Base-by-base conservation (phyloP, 371 early-diverging fungal species). In the Mortierella sp. region DNA sequence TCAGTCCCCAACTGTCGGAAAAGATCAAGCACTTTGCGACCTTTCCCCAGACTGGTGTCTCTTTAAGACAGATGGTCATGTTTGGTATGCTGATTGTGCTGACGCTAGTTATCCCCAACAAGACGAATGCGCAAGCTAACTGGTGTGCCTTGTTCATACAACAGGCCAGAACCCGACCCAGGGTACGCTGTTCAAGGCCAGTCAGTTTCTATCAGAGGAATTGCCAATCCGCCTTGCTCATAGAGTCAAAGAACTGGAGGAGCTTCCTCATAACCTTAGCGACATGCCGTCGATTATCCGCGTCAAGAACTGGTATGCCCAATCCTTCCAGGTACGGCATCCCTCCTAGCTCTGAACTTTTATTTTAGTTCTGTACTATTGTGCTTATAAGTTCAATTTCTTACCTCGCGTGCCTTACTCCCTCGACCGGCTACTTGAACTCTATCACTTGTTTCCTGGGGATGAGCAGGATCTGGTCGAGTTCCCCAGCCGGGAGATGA, bases 191-290 rank as follows among this genome's bases (percentile, higher is more conserved):
- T 89, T 96, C 63, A 89, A 90, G 58, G 97, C 94, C 26, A 90
- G 95, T 51, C 95, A 95, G 78, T 98, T 98, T 79, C 72, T 97
- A 17, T 91, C 93, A 60, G 92, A 95, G 84, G 99, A 98, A 80
- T 82, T 98, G 46, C 97, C 97, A 17, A 93, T 98, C 60, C 92
- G 98, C 14, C 82, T 98, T n/a, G 97, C 99, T 0, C 96, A 95
- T 69, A 88, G 99, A 41, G 97, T 97, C 17, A 95, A 96, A 46
- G 99, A 98, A 79, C 86, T 98, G 39, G 97, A 97, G 52, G 89
- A 91, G 58, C 84, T 97, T 26, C 99, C 99, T 0, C 84, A 92
- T 63, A 86, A 86, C 64, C 84, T 98, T 23, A 91, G 90, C 56
- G 86, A 92, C 24, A 96, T 96, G 96, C 93, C 93, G n/a, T 92